Percentiles rank a stretch among this genome's conserved stretches.
These are phyloP conservation scores for Ceratocystis variospora DNA, from an alignment of 2,329 filamentous ascomycete species.

Conservation along the genomic window DNA sequence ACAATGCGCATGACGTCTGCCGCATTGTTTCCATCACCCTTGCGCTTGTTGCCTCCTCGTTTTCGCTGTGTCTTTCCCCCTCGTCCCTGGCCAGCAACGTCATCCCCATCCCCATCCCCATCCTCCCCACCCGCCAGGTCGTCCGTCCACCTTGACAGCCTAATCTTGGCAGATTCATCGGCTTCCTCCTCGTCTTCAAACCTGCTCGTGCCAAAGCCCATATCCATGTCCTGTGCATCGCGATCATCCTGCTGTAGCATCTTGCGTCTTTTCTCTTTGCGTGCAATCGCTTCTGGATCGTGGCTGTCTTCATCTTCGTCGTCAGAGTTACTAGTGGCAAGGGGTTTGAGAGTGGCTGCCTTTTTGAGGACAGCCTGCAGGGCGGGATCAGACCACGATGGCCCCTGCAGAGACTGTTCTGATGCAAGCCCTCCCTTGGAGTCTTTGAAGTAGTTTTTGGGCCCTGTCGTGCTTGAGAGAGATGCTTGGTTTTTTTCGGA, in stretches of 20 bases:
- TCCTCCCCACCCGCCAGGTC: conserved; percentile 30
- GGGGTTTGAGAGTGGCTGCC: conserved; percentile 52
- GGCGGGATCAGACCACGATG: conserved; percentile 57
- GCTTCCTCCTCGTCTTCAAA: conserved; percentile 80
- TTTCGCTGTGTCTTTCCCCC: conserved; percentile 45
- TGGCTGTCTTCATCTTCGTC: conserved; percentile 24
- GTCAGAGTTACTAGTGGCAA: conserved; percentile 27
- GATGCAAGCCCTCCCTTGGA: conserved; percentile 41
- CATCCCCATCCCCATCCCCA: conserved; percentile 33
- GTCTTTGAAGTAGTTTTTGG: conserved; percentile 50
- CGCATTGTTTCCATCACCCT: conserved; percentile 64
- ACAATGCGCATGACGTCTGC: conserved; percentile 69
- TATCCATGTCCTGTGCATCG: conserved; percentile 81
- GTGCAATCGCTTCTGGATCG: conserved; percentile 36
- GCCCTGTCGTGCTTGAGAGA: conserved; percentile 29
- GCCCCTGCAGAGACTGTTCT: conserved; percentile 36
- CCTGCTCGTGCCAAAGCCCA: conserved; percentile 82
- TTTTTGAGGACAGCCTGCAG: conserved; percentile 77
- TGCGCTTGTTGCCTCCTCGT: conserved; percentile 59
- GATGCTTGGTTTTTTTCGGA: conserved; percentile 25
- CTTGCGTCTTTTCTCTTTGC: conserved; percentile 55
- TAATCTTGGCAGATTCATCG: conserved; percentile 47
- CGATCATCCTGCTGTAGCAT: conserved; percentile 62
- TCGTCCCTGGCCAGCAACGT: conserved; percentile 24
- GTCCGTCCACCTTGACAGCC: conserved; percentile 51